These are phyloP conservation scores for Cicer cuneatum DNA, from an alignment of 306 rosid genomes.

Conservation along the genomic window DNA sequence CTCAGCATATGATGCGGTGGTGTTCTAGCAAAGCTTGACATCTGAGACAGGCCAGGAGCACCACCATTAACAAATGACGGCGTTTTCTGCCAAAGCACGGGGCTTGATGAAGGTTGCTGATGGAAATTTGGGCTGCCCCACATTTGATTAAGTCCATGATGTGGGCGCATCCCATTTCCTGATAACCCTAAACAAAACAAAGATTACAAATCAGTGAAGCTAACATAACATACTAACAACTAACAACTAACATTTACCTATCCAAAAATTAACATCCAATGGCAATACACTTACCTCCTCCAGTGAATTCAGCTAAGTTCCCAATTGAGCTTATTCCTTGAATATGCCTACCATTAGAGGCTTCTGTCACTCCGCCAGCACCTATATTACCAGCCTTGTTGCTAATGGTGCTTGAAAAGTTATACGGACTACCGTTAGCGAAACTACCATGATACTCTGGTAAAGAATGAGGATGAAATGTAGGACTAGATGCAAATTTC, in stretches of 20 bases:
- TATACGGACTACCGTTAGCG: slow-evolving; percentile 58
- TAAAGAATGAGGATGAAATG: slow-evolving; percentile 72
- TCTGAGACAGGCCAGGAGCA: slow-evolving; percentile 63
- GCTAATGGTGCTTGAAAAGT: slow-evolving; percentile 49
- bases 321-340: slow-evolving; percentile 57
- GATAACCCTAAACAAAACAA: slow-evolving; percentile 49
- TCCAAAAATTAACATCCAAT: too few species aligned
- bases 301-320: slow-evolving; percentile 60
- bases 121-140: slow-evolving; percentile 67
- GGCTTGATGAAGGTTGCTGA: slow-evolving; percentile 68
- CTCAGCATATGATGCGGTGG: slow-evolving; percentile 60
- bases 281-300: slow-evolving; percentile 57
- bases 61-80: slow-evolving; percentile 67
- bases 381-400: slow-evolving; percentile 54
- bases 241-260: too few species aligned
- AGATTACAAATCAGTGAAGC: not conserved
- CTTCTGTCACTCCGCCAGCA: slow-evolving; percentile 58
- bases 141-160: slow-evolving; percentile 61
- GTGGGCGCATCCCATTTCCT: slow-evolving; percentile 64
- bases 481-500: slow-evolving; percentile 55
- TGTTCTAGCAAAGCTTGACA: slow-evolving; percentile 66
- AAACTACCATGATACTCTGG: slow-evolving; percentile 68
- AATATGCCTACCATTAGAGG: slow-evolving; percentile 55
- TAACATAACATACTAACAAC: too few species aligned
- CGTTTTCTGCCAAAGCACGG: slow-evolving; percentile 68